Evolutionary conservation across 1,139 yeast species (phyloP).

Genomic region (Nadsonia starkeyi-henricii): DNA sequence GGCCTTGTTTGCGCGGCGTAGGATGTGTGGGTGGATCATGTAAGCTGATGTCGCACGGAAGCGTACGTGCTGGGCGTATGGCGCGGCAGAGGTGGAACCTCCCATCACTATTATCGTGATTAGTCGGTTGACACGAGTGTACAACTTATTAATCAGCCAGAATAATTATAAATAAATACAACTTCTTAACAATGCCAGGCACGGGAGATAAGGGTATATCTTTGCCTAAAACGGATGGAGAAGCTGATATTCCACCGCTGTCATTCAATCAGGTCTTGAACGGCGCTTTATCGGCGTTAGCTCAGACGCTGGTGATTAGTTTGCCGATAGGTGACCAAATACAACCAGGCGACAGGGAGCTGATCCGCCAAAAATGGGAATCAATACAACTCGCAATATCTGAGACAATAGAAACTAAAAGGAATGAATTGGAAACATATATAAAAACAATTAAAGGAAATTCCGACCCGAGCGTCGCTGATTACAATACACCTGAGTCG

Average conservation of each 20-base stretch:
- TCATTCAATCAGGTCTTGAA: neutral
- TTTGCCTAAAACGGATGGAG: neutral
- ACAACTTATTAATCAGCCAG: too few relatives aligned
- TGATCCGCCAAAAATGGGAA: neutral
- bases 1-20: too few relatives aligned
- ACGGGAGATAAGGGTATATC: neutral
- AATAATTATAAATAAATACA: too few relatives aligned
- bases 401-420: neutral
- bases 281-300: neutral
- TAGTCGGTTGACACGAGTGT: too few relatives aligned
- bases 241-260: neutral
- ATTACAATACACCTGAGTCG: too few relatives aligned
- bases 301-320: neutral
- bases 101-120: too few relatives aligned
- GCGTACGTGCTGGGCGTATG: too few relatives aligned
- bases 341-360: neutral
- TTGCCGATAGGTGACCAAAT: neutral
- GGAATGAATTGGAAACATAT: neutral
- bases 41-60: too few relatives aligned
- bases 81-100: too few relatives aligned
- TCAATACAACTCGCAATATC: neutral
- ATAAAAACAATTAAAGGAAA: neutral
- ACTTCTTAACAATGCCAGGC: neutral
- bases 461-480: neutral
- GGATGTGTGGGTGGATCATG: too few relatives aligned